phyloP scores from a whole-genome alignment of 306 rosid species.

The Calophaca sinica region DNA sequence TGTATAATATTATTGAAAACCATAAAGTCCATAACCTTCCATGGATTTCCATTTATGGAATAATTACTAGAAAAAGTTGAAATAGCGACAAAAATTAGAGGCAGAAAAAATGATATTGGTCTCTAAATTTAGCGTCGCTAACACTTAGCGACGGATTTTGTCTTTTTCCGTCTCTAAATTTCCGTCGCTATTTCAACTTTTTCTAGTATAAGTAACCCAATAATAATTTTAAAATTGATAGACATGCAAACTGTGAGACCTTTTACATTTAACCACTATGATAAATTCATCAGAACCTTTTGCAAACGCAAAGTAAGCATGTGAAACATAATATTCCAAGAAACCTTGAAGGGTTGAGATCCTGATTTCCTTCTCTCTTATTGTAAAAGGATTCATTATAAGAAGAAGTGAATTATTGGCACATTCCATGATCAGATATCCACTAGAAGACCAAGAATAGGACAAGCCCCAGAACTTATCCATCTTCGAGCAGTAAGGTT shows the following conservation, averaged over 20 bases:
- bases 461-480: background rate
- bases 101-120: too few species aligned
- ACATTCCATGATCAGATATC: conserved; percentile 6
- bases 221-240: conserved; percentile 29
- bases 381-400: conserved; percentile 39
- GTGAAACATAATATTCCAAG: background rate
- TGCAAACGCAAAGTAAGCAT: background rate
- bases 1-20: background rate
- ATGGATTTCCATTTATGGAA: background rate
- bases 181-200: too few species aligned
- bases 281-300: conserved; percentile 26
- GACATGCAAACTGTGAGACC: background rate
- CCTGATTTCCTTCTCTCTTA: background rate
- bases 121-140: too few species aligned
- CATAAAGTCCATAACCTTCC: background rate
- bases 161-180: too few species aligned
- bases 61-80: too few species aligned
- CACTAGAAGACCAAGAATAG: conserved; percentile 31
- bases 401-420: background rate
- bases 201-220: conserved; percentile 27
- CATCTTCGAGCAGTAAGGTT: background rate
- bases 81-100: too few species aligned
- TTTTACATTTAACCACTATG: background rate
- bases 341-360: fast-evolving
- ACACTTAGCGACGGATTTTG: too few species aligned